Evolutionary conservation across 208 protist species (phyloP).

Genomic region (Wallacemonas collosoma): DNA sequence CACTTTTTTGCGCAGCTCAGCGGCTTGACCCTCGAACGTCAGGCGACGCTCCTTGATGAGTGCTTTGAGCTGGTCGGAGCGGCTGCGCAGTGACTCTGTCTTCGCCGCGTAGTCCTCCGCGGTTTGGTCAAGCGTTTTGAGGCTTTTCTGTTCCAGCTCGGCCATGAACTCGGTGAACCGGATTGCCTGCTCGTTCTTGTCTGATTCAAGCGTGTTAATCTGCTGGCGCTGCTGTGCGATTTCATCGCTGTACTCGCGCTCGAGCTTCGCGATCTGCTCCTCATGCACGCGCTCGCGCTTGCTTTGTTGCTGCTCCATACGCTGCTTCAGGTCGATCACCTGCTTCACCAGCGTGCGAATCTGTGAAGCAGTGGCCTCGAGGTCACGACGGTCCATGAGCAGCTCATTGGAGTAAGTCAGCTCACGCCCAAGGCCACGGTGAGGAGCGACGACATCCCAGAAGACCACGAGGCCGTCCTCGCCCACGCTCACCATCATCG

Average conservation of each 20-base stretch:
- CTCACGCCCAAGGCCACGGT: slow-evolving; percentile 76
- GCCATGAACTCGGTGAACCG: slow-evolving; percentile 94
- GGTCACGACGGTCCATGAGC: slow-evolving; percentile 92
- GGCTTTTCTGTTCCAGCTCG: slow-evolving; percentile 79
- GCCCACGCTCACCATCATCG: slow-evolving; percentile 92
- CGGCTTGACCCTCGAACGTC: slow-evolving; percentile 53
- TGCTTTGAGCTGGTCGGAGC: slow-evolving; percentile 66
- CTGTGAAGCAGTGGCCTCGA: slow-evolving; percentile 83
- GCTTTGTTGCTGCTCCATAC: slow-evolving; percentile 94
- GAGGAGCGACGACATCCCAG: slow-evolving; percentile 91
- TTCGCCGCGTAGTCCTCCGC: slow-evolving; percentile 92
- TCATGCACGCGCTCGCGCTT: slow-evolving; percentile 94
- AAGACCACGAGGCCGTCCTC: slow-evolving; percentile 94
- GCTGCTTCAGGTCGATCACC: slow-evolving; percentile 92
- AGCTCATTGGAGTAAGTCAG: slow-evolving; percentile 93
- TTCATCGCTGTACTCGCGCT: slow-evolving; percentile 82
- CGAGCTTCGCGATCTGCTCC: slow-evolving; percentile 92
- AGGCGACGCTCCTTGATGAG: slow-evolving; percentile 79
- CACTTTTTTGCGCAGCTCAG: slow-evolving; percentile 49
- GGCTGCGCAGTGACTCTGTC: slow-evolving; percentile 84
- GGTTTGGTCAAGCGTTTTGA: slow-evolving; percentile 63
- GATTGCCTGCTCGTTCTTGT: slow-evolving; percentile 94
- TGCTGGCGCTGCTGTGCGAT: slow-evolving; percentile 62
- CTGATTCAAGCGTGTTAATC: slow-evolving; percentile 72
- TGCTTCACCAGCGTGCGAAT: slow-evolving; percentile 75